Base-by-base conservation (phyloP, 2,329 filamentous ascomycete genomes). In the Blastomyces silverae region DNA sequence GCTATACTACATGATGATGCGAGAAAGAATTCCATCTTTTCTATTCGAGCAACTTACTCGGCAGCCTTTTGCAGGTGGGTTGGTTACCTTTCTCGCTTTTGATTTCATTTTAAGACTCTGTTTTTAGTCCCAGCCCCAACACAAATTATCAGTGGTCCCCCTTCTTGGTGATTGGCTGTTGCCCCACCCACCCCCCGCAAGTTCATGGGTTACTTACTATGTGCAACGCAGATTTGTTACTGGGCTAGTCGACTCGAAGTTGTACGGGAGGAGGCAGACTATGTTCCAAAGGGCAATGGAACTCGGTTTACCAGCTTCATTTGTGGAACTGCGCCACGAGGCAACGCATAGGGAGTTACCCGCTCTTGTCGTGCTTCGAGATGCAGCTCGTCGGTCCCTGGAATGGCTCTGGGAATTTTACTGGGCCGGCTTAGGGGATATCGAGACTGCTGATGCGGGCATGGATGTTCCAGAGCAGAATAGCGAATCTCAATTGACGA, bases 391-490 rank as follows among this genome's bases (percentile, higher is more conserved):
- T 67, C 85, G 88, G 70, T 90, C 89, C 0, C 80, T 97, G 67
- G 80, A 82, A 56, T 97, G 92, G 92, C 87, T 97, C 62, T 96
- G 91, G 90, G 83, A 87, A 63, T 90, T 90, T 75, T 97, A 96
- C 79, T 97, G 92, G 92, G 77, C 72, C 15, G 77, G 79, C 48
- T 73, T 87, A 25, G 79, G 81, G 64, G 71, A 70, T 50, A 62
- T 64, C 17, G 69, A 67, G 55, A 60, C 44, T 52, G 63, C 66
- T 55, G 64, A 63, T 61, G 64, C 37, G 55, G 61, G 28, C 28
- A n/a, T 31, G 58, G 44, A 60, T 66, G 15, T 66, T 61, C 11
- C 28, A 55, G 53, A 61, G 55, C 11, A 25, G 63, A 25, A 34
- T 48, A 64, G 39, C 10, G 56, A 63, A 15, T 20, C 15, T 53